These are phyloP conservation scores for Saturnispora mendoncae DNA, from an alignment of 805 yeast species.

Conservation along the genomic window DNA sequence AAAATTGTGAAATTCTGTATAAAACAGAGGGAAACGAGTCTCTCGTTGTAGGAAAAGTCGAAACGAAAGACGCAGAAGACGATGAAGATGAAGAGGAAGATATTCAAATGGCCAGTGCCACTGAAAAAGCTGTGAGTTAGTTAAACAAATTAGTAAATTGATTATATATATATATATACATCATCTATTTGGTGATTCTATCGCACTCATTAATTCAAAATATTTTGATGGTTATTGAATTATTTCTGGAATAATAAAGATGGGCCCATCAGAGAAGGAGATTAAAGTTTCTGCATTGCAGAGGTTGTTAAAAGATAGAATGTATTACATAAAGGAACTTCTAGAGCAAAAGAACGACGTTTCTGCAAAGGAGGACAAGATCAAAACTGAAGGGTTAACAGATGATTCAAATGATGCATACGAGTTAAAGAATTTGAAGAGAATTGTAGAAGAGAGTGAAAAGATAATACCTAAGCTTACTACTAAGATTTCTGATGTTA, in stretches of 20 bases:
- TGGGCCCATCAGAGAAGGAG: slow-evolving; percentile 65
- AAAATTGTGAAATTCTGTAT: background rate
- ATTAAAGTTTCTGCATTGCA: slow-evolving; percentile 64
- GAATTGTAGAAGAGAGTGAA: slow-evolving; percentile 24
- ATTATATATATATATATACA: background rate
- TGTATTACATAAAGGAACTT: slow-evolving; percentile 50
- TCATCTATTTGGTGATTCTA: background rate
- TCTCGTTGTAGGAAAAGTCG: background rate
- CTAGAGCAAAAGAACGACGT: slow-evolving; percentile 16
- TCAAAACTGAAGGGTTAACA: slow-evolving; percentile 13
- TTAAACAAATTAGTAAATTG: too few relatives aligned
- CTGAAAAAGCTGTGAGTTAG: background rate
- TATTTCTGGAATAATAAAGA: too few relatives aligned
- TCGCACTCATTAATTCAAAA: too few relatives aligned
- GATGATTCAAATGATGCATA: slow-evolving; percentile 18
- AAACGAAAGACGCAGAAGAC: background rate
- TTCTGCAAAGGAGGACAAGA: slow-evolving; percentile 20
- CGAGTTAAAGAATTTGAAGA: slow-evolving; percentile 2
- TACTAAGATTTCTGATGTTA: slow-evolving; percentile 19
- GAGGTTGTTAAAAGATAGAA: slow-evolving; percentile 61
- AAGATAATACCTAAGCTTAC: slow-evolving; percentile 23
- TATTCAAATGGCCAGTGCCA: slow-evolving; percentile 5
- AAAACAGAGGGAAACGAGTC: background rate
- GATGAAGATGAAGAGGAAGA: background rate
- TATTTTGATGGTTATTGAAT: too few relatives aligned